A percentile compares a stretch with the other conserved stretches of the same genome.
phyloP scores from a whole-genome alignment of 2,329 filamentous ascomycete genomes.

The Aaosphaeria arxii region DNA sequence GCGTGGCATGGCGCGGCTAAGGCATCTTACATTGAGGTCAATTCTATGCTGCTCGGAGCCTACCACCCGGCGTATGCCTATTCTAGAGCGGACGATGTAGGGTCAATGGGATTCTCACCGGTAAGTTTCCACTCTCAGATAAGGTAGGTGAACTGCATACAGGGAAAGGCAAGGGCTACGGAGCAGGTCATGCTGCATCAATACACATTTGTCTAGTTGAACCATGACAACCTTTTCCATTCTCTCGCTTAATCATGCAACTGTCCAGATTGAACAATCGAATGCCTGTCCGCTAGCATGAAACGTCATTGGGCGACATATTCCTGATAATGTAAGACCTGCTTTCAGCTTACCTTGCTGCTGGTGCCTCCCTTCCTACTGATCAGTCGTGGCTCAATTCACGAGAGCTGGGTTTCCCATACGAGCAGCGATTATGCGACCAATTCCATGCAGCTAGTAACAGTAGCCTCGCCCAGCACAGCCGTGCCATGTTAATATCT shows the following conservation, averaged over 20 bases:
- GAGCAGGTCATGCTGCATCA: conserved; percentile 10
- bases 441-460: no score
- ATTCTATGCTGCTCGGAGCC: neutral
- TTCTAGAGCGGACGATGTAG: neutral
- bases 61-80: neutral
- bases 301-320: conserved; percentile 6
- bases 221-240: neutral
- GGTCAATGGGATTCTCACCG: neutral
- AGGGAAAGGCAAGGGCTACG: conserved; percentile 2
- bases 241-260: neutral
- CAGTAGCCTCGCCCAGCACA: no score
- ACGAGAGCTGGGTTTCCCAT: no score
- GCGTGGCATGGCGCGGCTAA: neutral
- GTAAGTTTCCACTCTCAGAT: neutral
- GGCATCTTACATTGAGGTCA: neutral
- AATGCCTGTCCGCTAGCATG: neutral
- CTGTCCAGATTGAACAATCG: neutral
- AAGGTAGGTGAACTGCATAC: neutral
- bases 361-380: neutral
- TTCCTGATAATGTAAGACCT: conserved; percentile 2
- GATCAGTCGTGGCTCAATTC: no score
- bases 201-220: neutral
- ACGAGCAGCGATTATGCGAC: no score
- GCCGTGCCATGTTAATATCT: no score
- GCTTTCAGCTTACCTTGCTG: conserved; percentile 4